Conservation (phyloP, 306 rosid species). For the Cercis canadensis region DNA sequence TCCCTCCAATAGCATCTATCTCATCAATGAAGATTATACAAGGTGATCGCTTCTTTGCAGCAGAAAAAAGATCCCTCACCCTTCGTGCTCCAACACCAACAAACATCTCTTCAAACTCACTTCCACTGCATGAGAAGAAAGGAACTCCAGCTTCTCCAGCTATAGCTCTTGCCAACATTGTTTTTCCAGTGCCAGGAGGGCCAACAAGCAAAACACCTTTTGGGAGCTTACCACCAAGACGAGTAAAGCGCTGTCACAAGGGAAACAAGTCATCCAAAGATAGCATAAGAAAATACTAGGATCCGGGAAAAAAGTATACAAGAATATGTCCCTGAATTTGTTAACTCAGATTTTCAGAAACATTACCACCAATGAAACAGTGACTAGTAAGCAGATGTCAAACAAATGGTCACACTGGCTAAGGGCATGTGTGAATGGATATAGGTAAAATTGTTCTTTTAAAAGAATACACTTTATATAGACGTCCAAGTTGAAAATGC, state of each 20-base stretch:
- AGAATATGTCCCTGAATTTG: neutral
- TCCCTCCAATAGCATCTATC: slow-evolving; percentile 96
- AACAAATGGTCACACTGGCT: neutral
- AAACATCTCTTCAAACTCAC: slow-evolving; percentile 96
- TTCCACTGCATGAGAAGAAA: slow-evolving; percentile 90
- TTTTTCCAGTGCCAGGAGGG: slow-evolving; percentile 96
- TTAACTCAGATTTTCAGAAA: neutral
- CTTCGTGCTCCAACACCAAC: slow-evolving; percentile 98
- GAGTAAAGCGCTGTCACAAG: slow-evolving; percentile 85
- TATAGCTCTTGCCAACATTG: slow-evolving; percentile 95
- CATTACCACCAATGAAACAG: slow-evolving; percentile 6
- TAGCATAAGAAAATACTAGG: slow-evolving; percentile 4
- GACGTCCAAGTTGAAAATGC: neutral
- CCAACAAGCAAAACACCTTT: slow-evolving; percentile 98
- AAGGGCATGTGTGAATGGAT: neutral
- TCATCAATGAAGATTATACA: slow-evolving; percentile 94
- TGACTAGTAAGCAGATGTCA: slow-evolving; percentile 15
- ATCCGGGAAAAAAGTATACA: neutral
- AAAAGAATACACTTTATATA: too few relatives aligned
- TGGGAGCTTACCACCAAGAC: slow-evolving; percentile 95
- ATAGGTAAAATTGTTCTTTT: neutral
- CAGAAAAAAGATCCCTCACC: slow-evolving; percentile 87
- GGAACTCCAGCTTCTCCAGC: slow-evolving; percentile 99
- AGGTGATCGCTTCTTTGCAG: slow-evolving; percentile 91
- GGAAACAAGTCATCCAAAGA: slow-evolving; percentile 33